A percentile compares a stretch with the other conserved stretches of the same genome.
These are phyloP conservation scores for Colletotrichum sp. DNA, from an alignment of 2,329 filamentous ascomycete species.

Conservation along the genomic window DNA sequence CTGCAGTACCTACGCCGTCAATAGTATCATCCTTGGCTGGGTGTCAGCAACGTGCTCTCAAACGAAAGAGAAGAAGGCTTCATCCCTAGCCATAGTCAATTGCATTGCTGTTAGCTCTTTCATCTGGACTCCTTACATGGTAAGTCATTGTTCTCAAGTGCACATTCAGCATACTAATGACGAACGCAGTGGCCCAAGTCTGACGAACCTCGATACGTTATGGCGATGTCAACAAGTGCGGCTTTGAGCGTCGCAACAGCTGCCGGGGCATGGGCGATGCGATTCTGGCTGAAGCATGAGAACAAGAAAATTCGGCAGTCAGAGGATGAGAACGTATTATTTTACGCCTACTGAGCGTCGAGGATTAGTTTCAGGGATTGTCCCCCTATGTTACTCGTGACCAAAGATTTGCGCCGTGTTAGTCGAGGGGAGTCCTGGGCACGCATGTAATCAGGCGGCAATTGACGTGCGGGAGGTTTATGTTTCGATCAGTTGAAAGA, in stretches of 20 bases:
- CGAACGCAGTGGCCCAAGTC: slow-evolving; percentile 34
- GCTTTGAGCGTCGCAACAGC: slow-evolving; percentile 22
- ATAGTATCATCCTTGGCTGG: slow-evolving; percentile 42
- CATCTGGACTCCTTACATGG: slow-evolving; percentile 24
- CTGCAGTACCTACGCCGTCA: slow-evolving; percentile 32
- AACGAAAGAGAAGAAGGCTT: slow-evolving; percentile 44
- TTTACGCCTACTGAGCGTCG: slow-evolving; percentile 17
- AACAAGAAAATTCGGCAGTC: slow-evolving; percentile 26
- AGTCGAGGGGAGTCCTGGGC: too few species aligned
- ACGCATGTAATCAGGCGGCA: too few species aligned
- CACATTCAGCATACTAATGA: background rate
- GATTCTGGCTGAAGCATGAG: slow-evolving; percentile 22
- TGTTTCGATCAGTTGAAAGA: background rate
- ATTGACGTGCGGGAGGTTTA: background rate
- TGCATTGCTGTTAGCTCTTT: slow-evolving; percentile 19
- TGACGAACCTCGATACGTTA: slow-evolving; percentile 27
- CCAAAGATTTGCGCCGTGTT: too few species aligned
- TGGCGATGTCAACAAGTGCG: slow-evolving; percentile 30
- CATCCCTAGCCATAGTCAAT: slow-evolving; percentile 35
- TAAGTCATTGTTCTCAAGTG: background rate
- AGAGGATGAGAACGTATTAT: slow-evolving; percentile 22
- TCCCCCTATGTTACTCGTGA: too few species aligned
- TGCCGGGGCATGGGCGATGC: slow-evolving; percentile 21
- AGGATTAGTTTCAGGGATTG: too few species aligned
- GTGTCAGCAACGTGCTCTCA: slow-evolving; percentile 38